A percentile compares a stretch with the other conserved stretches of the same genome.
Evolutionary conservation across 768 basidiomycete genomes (phyloP).

Genomic region (Leccinellum rugosiceps): DNA sequence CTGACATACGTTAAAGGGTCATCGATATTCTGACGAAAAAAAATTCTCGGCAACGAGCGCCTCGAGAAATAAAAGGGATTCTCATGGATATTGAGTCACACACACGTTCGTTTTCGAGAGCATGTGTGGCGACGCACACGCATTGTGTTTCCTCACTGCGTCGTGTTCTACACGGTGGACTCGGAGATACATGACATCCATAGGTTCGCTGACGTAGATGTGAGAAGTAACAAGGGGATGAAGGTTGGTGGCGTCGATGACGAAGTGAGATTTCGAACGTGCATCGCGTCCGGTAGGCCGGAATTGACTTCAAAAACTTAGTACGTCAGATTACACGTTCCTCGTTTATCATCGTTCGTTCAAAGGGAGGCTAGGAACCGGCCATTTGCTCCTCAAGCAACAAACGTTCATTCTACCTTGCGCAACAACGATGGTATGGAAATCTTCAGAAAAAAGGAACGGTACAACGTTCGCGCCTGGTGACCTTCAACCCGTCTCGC

Average conservation of each 20-base stretch:
- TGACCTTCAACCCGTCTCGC: constrained; percentile 6
- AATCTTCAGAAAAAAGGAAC: constrained; percentile 6
- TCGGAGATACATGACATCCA: background rate
- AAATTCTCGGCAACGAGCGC: constrained; percentile 66
- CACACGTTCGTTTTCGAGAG: background rate
- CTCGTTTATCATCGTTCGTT: background rate
- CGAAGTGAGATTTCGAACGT: constrained; percentile 58
- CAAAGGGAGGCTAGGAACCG: background rate
- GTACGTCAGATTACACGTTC: background rate
- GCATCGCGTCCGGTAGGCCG: background rate
- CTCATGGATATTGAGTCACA: constrained; percentile 61
- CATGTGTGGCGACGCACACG: background rate
- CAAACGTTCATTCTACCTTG: background rate
- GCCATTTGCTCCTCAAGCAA: background rate
- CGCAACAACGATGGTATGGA: background rate
- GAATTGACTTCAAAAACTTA: background rate
- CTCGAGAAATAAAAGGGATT: constrained; percentile 81
- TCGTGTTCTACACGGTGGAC: background rate
- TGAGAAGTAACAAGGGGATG: background rate
- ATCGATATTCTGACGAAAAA: background rate
- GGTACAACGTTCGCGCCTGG: background rate
- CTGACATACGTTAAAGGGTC: background rate
- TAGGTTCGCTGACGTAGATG: background rate
- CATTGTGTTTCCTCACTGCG: background rate
- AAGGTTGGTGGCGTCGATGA: constrained; percentile 32